phyloP scores from a whole-genome alignment of 768 basidiomycete genomes.

The Trichaptum fuscoviolaceum region DNA sequence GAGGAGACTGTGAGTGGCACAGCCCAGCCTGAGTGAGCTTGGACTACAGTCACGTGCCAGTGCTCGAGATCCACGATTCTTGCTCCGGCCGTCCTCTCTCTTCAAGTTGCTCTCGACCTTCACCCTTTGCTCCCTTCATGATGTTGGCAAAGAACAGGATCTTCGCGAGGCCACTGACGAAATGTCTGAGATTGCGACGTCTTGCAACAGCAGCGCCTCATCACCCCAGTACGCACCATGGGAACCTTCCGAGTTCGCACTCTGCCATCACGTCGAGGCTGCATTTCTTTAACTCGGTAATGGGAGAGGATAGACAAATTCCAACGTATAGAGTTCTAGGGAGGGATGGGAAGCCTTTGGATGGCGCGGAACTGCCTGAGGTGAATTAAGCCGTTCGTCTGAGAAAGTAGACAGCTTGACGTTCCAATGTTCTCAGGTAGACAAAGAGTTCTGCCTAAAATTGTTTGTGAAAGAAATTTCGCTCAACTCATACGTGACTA shows the following conservation, averaged over 20 bases:
- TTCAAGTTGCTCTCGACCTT: background rate
- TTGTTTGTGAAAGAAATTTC: slow-evolving; percentile 34
- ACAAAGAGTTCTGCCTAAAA: slow-evolving; percentile 58
- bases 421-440: slow-evolving; percentile 42
- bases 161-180: background rate
- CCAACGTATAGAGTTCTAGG: slow-evolving; percentile 87
- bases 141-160: background rate
- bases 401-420: background rate
- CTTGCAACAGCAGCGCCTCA: slow-evolving; percentile 17
- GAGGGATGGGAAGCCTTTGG: slow-evolving; percentile 65
- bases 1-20: no score
- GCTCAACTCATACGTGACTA: background rate
- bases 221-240: slow-evolving; percentile 21
- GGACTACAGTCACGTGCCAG: background rate
- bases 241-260: slow-evolving; percentile 35
- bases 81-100: background rate
- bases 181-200: background rate
- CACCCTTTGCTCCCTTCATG: background rate
- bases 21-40: no score
- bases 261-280: slow-evolving; percentile 67
- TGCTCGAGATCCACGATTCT: background rate
- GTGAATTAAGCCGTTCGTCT: slow-evolving; percentile 25
- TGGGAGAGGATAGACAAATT: slow-evolving; percentile 54
- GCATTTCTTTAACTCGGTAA: slow-evolving; percentile 77
- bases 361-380: slow-evolving; percentile 72